Evolutionary conservation across 2,329 filamentous ascomycete genomes (phyloP).

Genomic region (Penicillium sp.): DNA sequence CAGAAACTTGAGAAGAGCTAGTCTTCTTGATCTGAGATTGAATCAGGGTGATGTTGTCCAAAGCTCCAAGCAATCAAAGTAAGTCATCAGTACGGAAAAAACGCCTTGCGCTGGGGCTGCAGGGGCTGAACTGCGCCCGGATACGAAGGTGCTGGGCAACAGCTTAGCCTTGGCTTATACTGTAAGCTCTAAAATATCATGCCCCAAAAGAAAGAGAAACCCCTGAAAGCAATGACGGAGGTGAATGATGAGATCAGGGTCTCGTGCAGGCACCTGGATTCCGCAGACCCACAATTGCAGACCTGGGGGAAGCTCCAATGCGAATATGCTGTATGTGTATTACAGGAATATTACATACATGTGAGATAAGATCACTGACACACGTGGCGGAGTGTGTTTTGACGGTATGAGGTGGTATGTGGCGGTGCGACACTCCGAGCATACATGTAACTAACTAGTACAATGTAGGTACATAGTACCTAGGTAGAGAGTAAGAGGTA

Average conservation of each 20-base stretch:
- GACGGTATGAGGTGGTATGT: not conserved
- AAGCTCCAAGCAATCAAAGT: not conserved
- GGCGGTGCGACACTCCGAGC: no score
- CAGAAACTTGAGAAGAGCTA: not conserved
- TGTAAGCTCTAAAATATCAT: not conserved
- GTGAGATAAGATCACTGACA: not conserved
- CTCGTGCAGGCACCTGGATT: slow-evolving; percentile 13
- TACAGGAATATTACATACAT: not conserved
- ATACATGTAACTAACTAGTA: no score
- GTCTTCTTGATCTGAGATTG: not conserved
- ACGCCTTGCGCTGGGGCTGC: slow-evolving; percentile 14
- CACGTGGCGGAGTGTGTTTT: not conserved
- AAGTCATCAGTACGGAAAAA: slow-evolving; percentile 9
- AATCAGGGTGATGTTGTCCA: not conserved
- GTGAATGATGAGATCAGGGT: slow-evolving; percentile 1
- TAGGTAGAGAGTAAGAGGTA: no score
- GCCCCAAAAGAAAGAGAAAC: not conserved
- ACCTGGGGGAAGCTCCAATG: slow-evolving; percentile 5
- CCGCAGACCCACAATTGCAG: not conserved
- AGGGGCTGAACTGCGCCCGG: not conserved
- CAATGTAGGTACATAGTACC: no score
- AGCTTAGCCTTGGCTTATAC: slow-evolving; percentile 1
- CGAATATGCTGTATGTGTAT: not conserved
- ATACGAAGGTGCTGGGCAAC: not conserved
- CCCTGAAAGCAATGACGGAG: not conserved